phyloP scores from a whole-genome alignment of 106 monocot genomes.

The Dendrobium nobile region DNA sequence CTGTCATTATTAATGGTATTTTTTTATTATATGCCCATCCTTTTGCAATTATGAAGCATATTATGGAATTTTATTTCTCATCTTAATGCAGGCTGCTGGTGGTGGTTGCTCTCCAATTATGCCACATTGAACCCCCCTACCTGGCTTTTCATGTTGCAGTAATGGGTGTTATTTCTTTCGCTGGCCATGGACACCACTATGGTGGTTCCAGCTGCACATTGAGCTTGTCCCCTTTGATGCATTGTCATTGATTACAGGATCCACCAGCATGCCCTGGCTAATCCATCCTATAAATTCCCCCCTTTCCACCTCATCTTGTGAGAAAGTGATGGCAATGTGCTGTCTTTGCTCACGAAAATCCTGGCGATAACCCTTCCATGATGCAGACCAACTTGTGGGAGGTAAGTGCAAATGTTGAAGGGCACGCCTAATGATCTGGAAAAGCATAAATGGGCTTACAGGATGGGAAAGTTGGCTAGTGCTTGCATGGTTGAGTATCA shows the following conservation, averaged over 20 bases:
- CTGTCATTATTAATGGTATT: not conserved
- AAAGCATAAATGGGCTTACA: not conserved
- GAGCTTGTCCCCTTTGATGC: not conserved
- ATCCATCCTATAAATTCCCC: not conserved
- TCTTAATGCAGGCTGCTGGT: not conserved
- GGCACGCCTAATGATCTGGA: not conserved
- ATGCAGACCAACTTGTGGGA: not conserved
- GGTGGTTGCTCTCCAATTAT: not conserved
- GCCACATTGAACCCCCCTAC: not conserved
- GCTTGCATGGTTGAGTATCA: not conserved
- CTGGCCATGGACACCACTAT: not conserved
- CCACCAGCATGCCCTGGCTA: not conserved
- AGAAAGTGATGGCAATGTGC: not conserved
- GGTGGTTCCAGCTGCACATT: not conserved
- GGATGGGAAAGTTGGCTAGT: not conserved
- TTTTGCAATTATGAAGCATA: not conserved
- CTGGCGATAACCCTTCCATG: not conserved
- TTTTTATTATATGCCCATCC: not conserved
- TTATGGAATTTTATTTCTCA: not conserved
- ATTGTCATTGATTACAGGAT: not conserved
- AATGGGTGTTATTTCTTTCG: not conserved
- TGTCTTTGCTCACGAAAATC: not conserved
- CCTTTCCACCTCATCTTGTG: not conserved
- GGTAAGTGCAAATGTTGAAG: not conserved
- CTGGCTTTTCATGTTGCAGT: not conserved